phyloP scores from a whole-genome alignment of 306 rosid genomes.

The Medicago ruthenica region DNA sequence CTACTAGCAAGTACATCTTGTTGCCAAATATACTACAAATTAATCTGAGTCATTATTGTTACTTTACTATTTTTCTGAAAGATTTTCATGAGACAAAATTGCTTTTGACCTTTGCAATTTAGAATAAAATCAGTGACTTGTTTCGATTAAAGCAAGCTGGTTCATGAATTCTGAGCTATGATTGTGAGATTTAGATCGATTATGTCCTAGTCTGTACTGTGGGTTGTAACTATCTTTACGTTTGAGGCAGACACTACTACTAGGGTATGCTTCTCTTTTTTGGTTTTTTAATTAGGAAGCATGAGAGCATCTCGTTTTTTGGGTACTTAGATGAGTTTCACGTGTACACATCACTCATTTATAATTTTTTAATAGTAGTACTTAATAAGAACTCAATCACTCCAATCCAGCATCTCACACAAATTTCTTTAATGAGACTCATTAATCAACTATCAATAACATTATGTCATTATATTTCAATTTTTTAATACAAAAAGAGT shows the following conservation, averaged over 20 bases:
- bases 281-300: not conserved
- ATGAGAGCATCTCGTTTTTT: too few relatives aligned
- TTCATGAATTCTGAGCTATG: not conserved
- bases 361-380: too few relatives aligned
- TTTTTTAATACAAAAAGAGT: too few relatives aligned
- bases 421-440: too few relatives aligned
- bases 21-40: slow-evolving; percentile 39
- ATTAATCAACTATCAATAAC: too few relatives aligned
- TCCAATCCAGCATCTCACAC: too few relatives aligned
- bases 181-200: slow-evolving; percentile 30
- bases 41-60: slow-evolving; percentile 17
- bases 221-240: not conserved
- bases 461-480: too few relatives aligned
- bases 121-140: not conserved
- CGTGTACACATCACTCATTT: too few relatives aligned
- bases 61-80: slow-evolving; percentile 22
- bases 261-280: not conserved
- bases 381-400: too few relatives aligned
- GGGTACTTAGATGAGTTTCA: too few relatives aligned
- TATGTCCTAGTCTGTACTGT: not conserved
- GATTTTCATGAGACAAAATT: not conserved
- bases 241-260: not conserved
- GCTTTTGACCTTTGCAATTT: slow-evolving; percentile 29
- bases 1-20: not conserved
- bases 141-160: not conserved